A percentile compares a stretch with the other conserved stretches of the same genome.
These are phyloP conservation scores for Hypoxylon perforatum DNA, from an alignment of 495 filamentous ascomycete species.

Conservation along the genomic window DNA sequence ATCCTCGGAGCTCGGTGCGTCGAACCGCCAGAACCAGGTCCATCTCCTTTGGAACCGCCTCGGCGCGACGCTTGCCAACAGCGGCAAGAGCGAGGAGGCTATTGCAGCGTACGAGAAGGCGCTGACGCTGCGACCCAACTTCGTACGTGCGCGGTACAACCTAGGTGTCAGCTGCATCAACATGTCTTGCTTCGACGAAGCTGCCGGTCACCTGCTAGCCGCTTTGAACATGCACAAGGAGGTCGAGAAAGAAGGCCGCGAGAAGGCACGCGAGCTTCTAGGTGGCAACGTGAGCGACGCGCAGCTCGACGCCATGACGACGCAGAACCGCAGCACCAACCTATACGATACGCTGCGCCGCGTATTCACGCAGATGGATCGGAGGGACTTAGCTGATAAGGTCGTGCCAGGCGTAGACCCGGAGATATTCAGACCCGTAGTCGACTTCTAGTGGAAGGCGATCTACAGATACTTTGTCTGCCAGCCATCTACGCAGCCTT, in stretches of 20 bases:
- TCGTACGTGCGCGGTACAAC: constrained; percentile 96
- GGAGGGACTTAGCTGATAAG: constrained; percentile 85
- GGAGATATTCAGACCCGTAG: constrained; percentile 78
- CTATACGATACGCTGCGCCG: constrained; percentile 90
- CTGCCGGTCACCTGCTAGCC: constrained; percentile 92
- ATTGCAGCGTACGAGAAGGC: constrained; percentile 97
- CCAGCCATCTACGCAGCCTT: too few relatives aligned
- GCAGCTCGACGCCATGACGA: constrained; percentile 81
- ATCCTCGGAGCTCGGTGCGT: constrained; percentile 78
- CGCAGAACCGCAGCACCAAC: constrained; percentile 95
- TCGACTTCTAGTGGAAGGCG: constrained; percentile 59
- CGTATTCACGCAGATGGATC: constrained; percentile 93
- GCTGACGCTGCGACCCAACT: constrained; percentile 88
- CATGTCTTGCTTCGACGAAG: constrained; percentile 92
- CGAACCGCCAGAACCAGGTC: constrained; percentile 79
- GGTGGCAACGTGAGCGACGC: constrained; percentile 70
- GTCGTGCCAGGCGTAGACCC: constrained; percentile 92
- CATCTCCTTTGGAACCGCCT: constrained; percentile 98
- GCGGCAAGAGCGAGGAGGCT: constrained; percentile 90
- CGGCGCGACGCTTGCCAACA: constrained; percentile 95
- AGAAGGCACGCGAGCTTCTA: constrained; percentile 85
- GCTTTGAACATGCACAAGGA: constrained; percentile 97
- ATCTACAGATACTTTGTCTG: not conserved
- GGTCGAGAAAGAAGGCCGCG: constrained; percentile 83
- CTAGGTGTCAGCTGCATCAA: constrained; percentile 97